Conservation (phyloP, 371 early-diverging fungal species). For the Conidiobolus incongruus region DNA sequence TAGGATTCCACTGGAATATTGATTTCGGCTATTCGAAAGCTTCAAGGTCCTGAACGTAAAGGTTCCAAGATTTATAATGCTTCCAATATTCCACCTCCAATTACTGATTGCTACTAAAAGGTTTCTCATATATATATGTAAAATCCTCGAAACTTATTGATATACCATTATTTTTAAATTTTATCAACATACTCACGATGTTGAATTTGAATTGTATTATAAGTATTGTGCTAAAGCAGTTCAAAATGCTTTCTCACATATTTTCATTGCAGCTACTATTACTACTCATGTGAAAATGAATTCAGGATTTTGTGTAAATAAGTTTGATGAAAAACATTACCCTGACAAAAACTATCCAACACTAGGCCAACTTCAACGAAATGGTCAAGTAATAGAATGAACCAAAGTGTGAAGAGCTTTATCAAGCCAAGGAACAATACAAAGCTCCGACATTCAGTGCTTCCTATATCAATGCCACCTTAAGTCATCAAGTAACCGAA, state of each 20-base stretch:
- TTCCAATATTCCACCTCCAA: neutral
- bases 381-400: no score
- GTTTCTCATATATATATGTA: neutral
- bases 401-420: no score
- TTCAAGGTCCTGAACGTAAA: slow-evolving; percentile 3
- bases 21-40: slow-evolving; percentile 4
- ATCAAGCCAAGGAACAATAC: no score
- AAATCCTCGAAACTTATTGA: slow-evolving; percentile 4
- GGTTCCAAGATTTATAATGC: slow-evolving; percentile 6
- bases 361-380: slow-evolving; percentile 4
- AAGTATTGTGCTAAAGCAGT: neutral
- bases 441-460: no score
- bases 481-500: no score
- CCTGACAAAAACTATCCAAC: slow-evolving; percentile 4
- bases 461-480: no score
- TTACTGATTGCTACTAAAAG: slow-evolving; percentile 2
- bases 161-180: slow-evolving; percentile 6
- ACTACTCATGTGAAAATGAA: slow-evolving; percentile 5
- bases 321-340: slow-evolving; percentile 3
- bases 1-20: slow-evolving; percentile 7
- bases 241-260: neutral
- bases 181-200: slow-evolving; percentile 7
- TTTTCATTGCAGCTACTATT: slow-evolving; percentile 7
- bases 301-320: slow-evolving; percentile 6
- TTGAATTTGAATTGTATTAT: slow-evolving; percentile 7